A percentile compares a stretch with the other conserved stretches of the same genome.
Evolutionary conservation across 257 asterid species (phyloP).

Genomic region (Salvia hispanica): DNA sequence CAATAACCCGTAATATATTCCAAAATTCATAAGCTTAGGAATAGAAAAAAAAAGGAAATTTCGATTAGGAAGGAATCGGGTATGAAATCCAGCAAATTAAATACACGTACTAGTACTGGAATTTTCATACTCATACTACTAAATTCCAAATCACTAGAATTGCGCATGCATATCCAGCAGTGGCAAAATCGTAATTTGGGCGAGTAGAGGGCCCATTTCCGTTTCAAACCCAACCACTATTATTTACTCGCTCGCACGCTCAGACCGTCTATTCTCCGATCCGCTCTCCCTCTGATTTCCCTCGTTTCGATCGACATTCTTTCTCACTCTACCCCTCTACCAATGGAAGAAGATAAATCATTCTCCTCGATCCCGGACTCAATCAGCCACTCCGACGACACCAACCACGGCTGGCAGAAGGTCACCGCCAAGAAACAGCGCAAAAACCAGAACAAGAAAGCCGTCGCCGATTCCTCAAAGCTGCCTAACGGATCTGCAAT

Average conservation of each 20-base stretch:
- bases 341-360: conserved; percentile 57
- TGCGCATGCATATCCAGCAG: not conserved
- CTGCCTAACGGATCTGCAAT: conserved; percentile 54
- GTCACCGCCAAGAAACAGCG: conserved; percentile 61
- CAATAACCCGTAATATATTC: no score
- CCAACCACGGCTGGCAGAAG: conserved; percentile 61
- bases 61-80: no score
- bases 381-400: conserved; percentile 36
- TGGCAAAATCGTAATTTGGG: conserved; percentile 19
- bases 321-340: not conserved
- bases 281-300: conserved; percentile 15
- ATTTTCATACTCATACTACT: no score
- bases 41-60: no score
- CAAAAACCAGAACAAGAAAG: conserved; percentile 38
- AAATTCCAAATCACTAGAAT: no score
- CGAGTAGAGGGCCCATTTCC: conserved; percentile 1
- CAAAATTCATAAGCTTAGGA: no score
- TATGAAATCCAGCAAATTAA: not conserved
- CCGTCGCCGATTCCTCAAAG: conserved; percentile 38
- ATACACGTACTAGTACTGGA: no score
- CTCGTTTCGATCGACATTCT: conserved; percentile 23
- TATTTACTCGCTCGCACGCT: conserved; percentile 18
- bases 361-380: conserved; percentile 32
- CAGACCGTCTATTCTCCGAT: conserved; percentile 24
- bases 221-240: conserved; percentile 16